A percentile compares a stretch with the other conserved stretches of the same genome.
phyloP scores from a whole-genome alignment of 2,329 filamentous ascomycete genomes.

The Fusarium sp. region DNA sequence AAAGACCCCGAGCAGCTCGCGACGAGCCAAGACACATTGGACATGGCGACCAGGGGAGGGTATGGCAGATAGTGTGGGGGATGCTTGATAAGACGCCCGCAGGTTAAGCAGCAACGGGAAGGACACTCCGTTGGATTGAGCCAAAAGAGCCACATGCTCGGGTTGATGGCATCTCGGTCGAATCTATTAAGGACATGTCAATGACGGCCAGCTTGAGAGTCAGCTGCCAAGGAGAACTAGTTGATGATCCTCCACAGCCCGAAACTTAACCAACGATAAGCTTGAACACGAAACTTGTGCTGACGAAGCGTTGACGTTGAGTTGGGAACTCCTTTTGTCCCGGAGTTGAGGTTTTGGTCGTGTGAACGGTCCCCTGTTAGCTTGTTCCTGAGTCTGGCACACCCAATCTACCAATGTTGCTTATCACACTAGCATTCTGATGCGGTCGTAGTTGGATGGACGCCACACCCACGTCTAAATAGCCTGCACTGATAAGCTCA shows the following conservation, averaged over 20 bases:
- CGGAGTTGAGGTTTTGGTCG: slow-evolving; percentile 7
- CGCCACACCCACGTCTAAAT: slow-evolving; percentile 39
- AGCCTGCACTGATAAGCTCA: slow-evolving; percentile 44
- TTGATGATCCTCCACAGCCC: slow-evolving; percentile 8
- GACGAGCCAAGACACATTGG: slow-evolving; percentile 20
- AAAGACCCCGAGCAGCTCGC: slow-evolving; percentile 3
- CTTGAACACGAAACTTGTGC: not conserved
- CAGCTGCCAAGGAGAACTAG: slow-evolving; percentile 30
- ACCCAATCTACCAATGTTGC: slow-evolving; percentile 8
- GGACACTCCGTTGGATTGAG: slow-evolving; percentile 10
- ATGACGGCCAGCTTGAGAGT: not conserved
- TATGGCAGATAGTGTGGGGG: slow-evolving; percentile 39
- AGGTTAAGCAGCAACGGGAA: slow-evolving; percentile 30
- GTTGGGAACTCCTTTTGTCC: not conserved
- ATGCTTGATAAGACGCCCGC: slow-evolving; percentile 45
- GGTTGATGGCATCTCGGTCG: slow-evolving; percentile 1
- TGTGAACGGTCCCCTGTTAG: slow-evolving; percentile 14
- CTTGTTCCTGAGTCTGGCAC: slow-evolving; percentile 31
- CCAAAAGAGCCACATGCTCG: slow-evolving; percentile 14
- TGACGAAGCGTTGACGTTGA: not conserved
- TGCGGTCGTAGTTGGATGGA: slow-evolving; percentile 23
- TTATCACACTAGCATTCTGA: slow-evolving; percentile 40
- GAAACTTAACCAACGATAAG: slow-evolving; percentile 7
- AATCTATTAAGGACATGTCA: not conserved
- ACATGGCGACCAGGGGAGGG: slow-evolving; percentile 32